Base-by-base conservation (phyloP, 139 green algal genomes). In the Chlorella sp. region DNA sequence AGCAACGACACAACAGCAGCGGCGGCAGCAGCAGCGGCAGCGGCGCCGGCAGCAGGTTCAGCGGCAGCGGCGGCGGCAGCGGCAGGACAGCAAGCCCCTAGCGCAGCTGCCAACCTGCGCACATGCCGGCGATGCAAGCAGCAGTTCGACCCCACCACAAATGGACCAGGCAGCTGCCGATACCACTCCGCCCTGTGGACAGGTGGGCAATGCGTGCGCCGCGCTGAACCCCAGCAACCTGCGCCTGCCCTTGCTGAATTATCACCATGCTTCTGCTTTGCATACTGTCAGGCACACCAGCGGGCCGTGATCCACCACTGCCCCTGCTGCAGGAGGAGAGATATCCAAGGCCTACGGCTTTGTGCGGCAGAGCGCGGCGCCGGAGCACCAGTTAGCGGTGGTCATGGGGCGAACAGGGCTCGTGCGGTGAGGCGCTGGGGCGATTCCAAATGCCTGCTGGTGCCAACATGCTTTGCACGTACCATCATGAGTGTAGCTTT, bases 311-410 rank as follows among this genome's bases (percentile, higher is more conserved):
- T 60, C 12, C 15, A 15, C 13, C 21, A 15, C 44, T 51, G 44
- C 44, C 9, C 12, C 51, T 60, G 51, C 51, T 60, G 51, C 51
- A 60, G 70, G 70, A 21, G 91, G 91, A 13, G 91, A 94, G 62
- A 56, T 94, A 15, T 72, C 85, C 21, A 94, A 94, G 91, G 89
- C 88, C 90, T 9, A 80, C 3, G 92, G 92, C 34, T 95, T 95
- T 74, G 85, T 90, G 23, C 85, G 91, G 28, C 56, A 71, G 28
- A 92, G 88, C 64, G 87, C 70, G 4, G 80, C 65, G 4, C 89
- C 90, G 0, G 88, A 94, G 80, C 63, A 93, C 80, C 90, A 93
- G 78, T 76, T 95, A 21, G 79, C 63, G 1, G 71, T 68, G 0
- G 87, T 91, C 1, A 78, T 91, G 74, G 92, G 92, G 7, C 72